Evolutionary conservation across 2,329 filamentous ascomycete species (phyloP), one percentile per base, ranked within the genome.

Genomic region (Sporothrix inflata): DNA sequence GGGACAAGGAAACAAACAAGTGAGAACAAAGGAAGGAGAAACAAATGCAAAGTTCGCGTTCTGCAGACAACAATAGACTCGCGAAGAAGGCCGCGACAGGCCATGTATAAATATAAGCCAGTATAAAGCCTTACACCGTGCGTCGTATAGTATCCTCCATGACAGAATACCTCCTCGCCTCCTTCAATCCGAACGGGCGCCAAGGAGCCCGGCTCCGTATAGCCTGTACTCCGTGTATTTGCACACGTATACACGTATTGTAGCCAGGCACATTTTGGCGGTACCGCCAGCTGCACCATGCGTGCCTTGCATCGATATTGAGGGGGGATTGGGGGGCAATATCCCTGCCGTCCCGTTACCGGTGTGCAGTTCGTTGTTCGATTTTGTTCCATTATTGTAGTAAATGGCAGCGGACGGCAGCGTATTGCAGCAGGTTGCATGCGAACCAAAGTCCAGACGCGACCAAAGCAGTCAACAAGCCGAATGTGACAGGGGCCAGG

Each of bases 221-320:
- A 55, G 53, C 53, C 53, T 55, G 53, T 30, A 55, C 11, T 55
- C 24, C 21, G 53, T 53, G 49, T 27, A 53, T 53, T 53, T 53
- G 30, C 30, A 34, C 30, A 34, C 30, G 30, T 34, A 34, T 34
- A 34, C 30, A 34, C 30, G 30, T 34, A 34, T 34, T 34, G 30
- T 34, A 6, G 30, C 30, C 30, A 34, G 45, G 45, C 51, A 21
- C 51, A 12, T 53, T 53, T 53, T 53, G 8, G n/a, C 21, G 51
- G 51, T 53, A 53, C 51, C 51, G 51, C 51, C 51, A 53, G 14
- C 9, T 53, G 51, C 51, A 53, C 51, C 21, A 53, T 53, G 51
- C 51, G 51, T 53, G 51, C 51, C 51, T 53, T 53, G 51, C 51
- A 53, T 53, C 21, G 51, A 53, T 53, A 53, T 53, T 53, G 51